Evolutionary conservation across 1,284 basidiomycete genomes (phyloP).

Genomic region (Coriolopsis trogii): DNA sequence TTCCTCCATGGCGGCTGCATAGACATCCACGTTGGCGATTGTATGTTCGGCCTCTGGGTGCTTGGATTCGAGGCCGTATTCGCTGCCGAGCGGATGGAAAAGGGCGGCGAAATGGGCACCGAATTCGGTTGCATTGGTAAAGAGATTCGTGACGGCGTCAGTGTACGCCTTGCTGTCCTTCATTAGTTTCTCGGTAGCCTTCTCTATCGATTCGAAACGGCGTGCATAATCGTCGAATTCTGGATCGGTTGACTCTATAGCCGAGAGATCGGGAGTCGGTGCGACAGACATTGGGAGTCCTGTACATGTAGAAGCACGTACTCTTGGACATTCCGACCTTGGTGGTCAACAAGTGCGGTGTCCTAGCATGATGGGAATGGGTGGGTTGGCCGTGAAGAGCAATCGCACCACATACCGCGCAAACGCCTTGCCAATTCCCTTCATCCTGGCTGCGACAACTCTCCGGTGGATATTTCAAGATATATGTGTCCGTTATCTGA

Average conservation of each 20-base stretch:
- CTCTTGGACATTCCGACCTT: conserved; percentile 92
- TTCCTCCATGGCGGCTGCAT: conserved; percentile 82
- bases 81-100: conserved; percentile 81
- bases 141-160: conserved; percentile 83
- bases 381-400: background rate
- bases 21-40: conserved; percentile 75
- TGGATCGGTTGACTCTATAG: conserved; percentile 86
- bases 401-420: conserved; percentile 56
- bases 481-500: background rate
- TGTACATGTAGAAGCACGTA: too few species aligned
- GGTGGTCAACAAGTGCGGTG: conserved; percentile 84
- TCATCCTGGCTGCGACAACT: conserved; percentile 54
- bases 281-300: too few species aligned
- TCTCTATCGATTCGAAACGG: conserved; percentile 80
- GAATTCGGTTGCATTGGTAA: conserved; percentile 80
- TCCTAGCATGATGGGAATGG: conserved; percentile 48
- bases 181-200: conserved; percentile 84
- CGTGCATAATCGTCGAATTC: conserved; percentile 86
- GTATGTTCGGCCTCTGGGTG: conserved; percentile 83
- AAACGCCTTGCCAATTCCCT: conserved; percentile 79
- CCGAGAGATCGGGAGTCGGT: conserved; percentile 9
- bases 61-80: conserved; percentile 81
- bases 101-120: conserved; percentile 77
- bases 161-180: conserved; percentile 92
- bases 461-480: background rate